These are phyloP conservation scores for Erodium chrysanthum DNA, from an alignment of 441 rosid species.

Conservation along the genomic window DNA sequence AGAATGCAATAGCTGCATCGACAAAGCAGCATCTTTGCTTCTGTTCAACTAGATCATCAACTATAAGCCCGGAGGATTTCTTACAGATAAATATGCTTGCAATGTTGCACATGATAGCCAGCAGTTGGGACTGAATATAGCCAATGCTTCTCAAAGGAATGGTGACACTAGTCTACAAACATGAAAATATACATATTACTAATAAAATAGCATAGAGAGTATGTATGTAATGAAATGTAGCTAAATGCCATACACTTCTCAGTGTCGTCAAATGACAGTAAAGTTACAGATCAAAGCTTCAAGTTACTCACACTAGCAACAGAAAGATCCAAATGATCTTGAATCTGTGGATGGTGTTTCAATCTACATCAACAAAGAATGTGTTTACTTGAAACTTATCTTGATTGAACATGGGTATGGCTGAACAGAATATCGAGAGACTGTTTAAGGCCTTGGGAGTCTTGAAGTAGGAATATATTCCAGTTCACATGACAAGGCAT, in stretches of 20 bases:
- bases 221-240: neutral
- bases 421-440: constrained; percentile 5
- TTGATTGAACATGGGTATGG: neutral
- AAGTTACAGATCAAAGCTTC: neutral
- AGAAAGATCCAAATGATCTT: constrained; percentile 6
- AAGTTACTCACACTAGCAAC: constrained; percentile 6
- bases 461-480: constrained; percentile 1
- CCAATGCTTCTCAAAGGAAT: constrained; percentile 38
- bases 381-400: neutral
- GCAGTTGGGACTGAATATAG: constrained; percentile 64
- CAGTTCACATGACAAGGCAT: neutral
- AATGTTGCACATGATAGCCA: constrained; percentile 69
- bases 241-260: constrained; percentile 1
- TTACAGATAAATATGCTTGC: constrained; percentile 53
- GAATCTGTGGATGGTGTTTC: constrained; percentile 1
- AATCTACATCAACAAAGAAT: neutral
- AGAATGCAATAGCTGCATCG: constrained; percentile 76
- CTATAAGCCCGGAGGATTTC: constrained; percentile 38
- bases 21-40: constrained; percentile 61
- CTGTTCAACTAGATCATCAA: constrained; percentile 53
- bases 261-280: neutral
- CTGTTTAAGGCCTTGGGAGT: constrained; percentile 5
- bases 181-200: constrained; percentile 20
- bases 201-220: neutral
- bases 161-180: constrained; percentile 46